These are phyloP conservation scores for Fomitopsis pinicola DNA, from an alignment of 1,284 basidiomycete genomes.

Conservation along the genomic window DNA sequence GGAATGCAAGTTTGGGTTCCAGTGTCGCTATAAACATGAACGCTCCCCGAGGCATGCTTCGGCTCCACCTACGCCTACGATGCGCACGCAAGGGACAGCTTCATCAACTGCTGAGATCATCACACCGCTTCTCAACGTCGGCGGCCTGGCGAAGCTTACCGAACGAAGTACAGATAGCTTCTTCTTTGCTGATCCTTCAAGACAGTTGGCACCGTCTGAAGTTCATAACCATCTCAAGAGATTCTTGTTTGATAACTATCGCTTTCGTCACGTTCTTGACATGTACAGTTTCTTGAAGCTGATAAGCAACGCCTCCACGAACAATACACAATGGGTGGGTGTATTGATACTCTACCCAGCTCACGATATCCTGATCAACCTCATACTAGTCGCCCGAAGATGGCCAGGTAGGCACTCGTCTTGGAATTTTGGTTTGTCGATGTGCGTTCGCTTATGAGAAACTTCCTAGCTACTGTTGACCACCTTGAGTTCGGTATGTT, in stretches of 20 bases:
- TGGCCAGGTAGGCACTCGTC: slow-evolving; percentile 39
- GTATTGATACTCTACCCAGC: neutral
- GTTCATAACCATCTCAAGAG: slow-evolving; percentile 43
- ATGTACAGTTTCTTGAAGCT: slow-evolving; percentile 45
- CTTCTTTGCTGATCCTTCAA: slow-evolving; percentile 20
- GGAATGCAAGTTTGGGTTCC: slow-evolving; percentile 43
- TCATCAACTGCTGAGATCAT: neutral
- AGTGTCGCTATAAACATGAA: slow-evolving; percentile 42
- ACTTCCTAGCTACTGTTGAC: slow-evolving; percentile 36
- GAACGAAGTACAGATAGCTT: slow-evolving; percentile 15
- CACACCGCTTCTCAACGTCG: slow-evolving; percentile 40
- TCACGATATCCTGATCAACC: neutral
- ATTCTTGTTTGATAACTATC: slow-evolving; percentile 40
- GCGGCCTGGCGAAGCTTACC: slow-evolving; percentile 39
- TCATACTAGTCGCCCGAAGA: slow-evolving; percentile 43
- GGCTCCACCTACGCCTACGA: neutral
- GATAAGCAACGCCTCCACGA: slow-evolving; percentile 40
- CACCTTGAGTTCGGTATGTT: slow-evolving; percentile 33
- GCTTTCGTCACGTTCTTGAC: slow-evolving; percentile 35
- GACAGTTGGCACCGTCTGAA: slow-evolving; percentile 39
- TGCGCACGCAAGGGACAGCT: neutral
- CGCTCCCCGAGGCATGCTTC: slow-evolving; percentile 9
- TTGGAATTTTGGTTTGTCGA: neutral
- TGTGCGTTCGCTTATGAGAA: neutral
- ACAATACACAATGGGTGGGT: slow-evolving; percentile 48